Percentiles rank a stretch among this genome's conserved stretches.
Conservation (phyloP, 192 early-diverging fungal genomes). For the Gorgonomyces haynaldii region DNA sequence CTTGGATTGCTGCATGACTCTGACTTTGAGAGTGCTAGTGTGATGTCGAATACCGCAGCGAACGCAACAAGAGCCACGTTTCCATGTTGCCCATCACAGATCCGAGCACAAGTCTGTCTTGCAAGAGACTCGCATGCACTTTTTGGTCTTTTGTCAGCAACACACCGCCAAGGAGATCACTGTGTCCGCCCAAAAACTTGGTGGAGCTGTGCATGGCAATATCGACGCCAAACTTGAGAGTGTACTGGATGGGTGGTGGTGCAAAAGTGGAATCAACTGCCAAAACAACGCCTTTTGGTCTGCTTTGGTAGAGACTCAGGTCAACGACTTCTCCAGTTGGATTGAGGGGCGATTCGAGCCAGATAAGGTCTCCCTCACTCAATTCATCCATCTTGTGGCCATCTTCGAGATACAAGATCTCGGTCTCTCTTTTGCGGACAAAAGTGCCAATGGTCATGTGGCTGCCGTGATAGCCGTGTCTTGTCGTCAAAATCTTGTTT, state of each 20-base stretch:
- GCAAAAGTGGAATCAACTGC: conserved; percentile 60
- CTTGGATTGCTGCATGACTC: conserved; percentile 49
- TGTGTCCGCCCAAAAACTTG: conserved; percentile 64
- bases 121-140: conserved; percentile 23
- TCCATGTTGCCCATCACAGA: conserved; percentile 54
- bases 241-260: conserved; percentile 55
- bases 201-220: conserved; percentile 59
- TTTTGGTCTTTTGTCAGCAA: conserved; percentile 34
- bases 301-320: not conserved
- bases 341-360: conserved; percentile 52
- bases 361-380: conserved; percentile 41
- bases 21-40: conserved; percentile 33
- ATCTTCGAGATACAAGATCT: conserved; percentile 8
- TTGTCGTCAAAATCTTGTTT: conserved; percentile 20
- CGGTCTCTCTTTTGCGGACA: conserved; percentile 4
- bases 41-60: not conserved
- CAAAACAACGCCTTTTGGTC: conserved; percentile 34
- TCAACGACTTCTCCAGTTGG: conserved; percentile 44
- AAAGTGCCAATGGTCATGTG: conserved; percentile 14
- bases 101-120: conserved; percentile 38
- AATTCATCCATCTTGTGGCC: not conserved
- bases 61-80: conserved; percentile 50
- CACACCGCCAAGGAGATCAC: conserved; percentile 55
- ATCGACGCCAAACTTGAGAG: conserved; percentile 44
- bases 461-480: conserved; percentile 23